phyloP scores from a whole-genome alignment of 2,329 filamentous ascomycete genomes.

The Cercospora zeae-maydis region DNA sequence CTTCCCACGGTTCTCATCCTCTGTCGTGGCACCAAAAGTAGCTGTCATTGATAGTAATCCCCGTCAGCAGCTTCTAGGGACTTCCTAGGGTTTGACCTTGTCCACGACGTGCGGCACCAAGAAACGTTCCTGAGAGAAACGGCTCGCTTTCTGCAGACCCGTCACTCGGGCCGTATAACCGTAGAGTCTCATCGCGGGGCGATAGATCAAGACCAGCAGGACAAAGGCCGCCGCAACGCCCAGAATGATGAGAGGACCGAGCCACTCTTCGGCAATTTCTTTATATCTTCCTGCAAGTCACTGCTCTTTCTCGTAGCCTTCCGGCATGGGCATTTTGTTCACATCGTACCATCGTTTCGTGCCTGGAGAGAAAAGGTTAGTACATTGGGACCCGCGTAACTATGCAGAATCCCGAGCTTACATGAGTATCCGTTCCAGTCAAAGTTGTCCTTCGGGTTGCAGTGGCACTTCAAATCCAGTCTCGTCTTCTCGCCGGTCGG shows the following conservation, averaged over 20 bases:
- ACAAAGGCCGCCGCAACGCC: conserved; percentile 12
- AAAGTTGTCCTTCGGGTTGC: conserved; percentile 95
- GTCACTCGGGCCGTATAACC: not conserved
- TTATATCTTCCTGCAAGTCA: conserved; percentile 32
- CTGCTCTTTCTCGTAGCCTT: conserved; percentile 66
- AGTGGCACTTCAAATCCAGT: conserved; percentile 83
- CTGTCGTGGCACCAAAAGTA: not conserved
- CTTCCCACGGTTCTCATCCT: not conserved
- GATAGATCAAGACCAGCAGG: conserved; percentile 17
- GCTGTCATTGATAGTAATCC: not conserved
- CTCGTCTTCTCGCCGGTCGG: conserved; percentile 84
- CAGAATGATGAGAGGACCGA: conserved; percentile 19
- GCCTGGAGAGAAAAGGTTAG: conserved; percentile 49
- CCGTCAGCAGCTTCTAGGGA: not conserved
- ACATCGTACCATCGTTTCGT: conserved; percentile 82
- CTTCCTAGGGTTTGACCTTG: conserved; percentile 1
- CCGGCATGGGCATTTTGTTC: conserved; percentile 76
- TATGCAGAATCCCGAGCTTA: conserved; percentile 47
- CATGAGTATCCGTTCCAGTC: conserved; percentile 99
- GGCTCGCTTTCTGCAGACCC: not conserved
- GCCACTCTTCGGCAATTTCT: conserved; percentile 22
- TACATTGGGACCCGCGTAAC: not conserved
- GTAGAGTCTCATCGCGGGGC: conserved; percentile 7
- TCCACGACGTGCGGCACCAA: not conserved
- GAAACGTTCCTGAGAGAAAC: conserved; percentile 10